Evolutionary conservation across 768 basidiomycete species (phyloP).

Genomic region (Russula sp.): DNA sequence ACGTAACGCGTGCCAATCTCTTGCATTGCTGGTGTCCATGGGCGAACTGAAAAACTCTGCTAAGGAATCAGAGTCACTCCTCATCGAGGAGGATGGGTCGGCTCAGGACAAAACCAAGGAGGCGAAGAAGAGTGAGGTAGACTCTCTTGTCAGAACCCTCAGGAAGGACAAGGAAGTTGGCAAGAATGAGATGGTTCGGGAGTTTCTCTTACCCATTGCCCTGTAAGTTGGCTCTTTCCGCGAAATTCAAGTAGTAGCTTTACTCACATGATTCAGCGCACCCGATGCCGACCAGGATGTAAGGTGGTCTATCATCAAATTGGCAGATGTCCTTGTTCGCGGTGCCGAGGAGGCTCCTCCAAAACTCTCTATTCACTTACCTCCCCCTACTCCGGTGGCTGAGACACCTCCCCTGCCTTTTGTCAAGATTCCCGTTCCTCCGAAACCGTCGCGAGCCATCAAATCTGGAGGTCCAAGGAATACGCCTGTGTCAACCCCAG

Average conservation of each 20-base stretch:
- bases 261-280: slow-evolving; percentile 38
- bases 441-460: slow-evolving; percentile 26
- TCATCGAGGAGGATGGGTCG: slow-evolving; percentile 83
- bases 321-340: slow-evolving; percentile 82
- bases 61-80: slow-evolving; percentile 68
- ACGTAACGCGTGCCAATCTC: slow-evolving; percentile 74
- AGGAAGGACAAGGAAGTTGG: slow-evolving; percentile 83
- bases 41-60: slow-evolving; percentile 77
- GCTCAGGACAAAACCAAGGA: slow-evolving; percentile 60
- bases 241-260: neutral
- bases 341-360: slow-evolving; percentile 79
- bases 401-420: slow-evolving; percentile 49
- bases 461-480: slow-evolving; percentile 32
- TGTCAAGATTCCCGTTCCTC: slow-evolving; percentile 46
- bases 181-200: slow-evolving; percentile 69
- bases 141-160: slow-evolving; percentile 78
- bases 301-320: slow-evolving; percentile 84
- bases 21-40: slow-evolving; percentile 79
- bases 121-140: slow-evolving; percentile 72
- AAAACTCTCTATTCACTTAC: slow-evolving; percentile 78
- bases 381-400: slow-evolving; percentile 54
- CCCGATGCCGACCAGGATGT: slow-evolving; percentile 80
- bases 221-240: slow-evolving; percentile 45
- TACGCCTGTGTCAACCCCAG: slow-evolving; percentile 27
- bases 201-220: slow-evolving; percentile 73